Conservation (phyloP, 768 basidiomycete species). For the Suillus subluteus region DNA sequence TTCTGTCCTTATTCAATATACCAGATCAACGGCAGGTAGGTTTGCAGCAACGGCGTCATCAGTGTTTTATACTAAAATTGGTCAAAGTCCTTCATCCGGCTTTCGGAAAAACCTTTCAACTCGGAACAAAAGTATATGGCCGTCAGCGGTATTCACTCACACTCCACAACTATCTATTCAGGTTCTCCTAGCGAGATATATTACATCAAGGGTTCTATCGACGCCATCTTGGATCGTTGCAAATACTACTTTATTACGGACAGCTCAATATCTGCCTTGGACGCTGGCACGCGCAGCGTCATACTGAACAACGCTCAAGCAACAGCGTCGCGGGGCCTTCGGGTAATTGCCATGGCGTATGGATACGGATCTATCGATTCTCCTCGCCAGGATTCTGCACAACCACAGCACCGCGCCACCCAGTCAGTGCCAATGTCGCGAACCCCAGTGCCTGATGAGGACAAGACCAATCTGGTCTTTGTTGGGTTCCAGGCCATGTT, state of each 20-base stretch:
- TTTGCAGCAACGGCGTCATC: slow-evolving; percentile 4
- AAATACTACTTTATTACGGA: slow-evolving; percentile 89
- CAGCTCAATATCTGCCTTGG: slow-evolving; percentile 83
- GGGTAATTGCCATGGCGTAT: slow-evolving; percentile 92
- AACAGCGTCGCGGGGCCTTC: slow-evolving; percentile 75
- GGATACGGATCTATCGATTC: slow-evolving; percentile 66
- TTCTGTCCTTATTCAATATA: slow-evolving; percentile 66
- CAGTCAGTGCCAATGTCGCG: slow-evolving; percentile 29
- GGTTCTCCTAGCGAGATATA: slow-evolving; percentile 67
- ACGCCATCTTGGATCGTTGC: slow-evolving; percentile 84
- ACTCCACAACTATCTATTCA: slow-evolving; percentile 32
- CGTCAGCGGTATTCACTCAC: slow-evolving; percentile 70
- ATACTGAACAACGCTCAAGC: slow-evolving; percentile 73
- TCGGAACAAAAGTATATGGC: slow-evolving; percentile 96
- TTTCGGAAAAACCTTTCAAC: slow-evolving; percentile 86
- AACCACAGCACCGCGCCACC: slow-evolving; percentile 22
- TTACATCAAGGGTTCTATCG: slow-evolving; percentile 93
- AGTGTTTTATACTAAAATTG: slow-evolving; percentile 10
- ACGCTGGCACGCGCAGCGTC: slow-evolving; percentile 64
- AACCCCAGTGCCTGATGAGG: slow-evolving; percentile 39
- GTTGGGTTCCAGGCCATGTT: slow-evolving; percentile 94
- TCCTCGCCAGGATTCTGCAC: slow-evolving; percentile 24
- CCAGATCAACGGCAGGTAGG: slow-evolving; percentile 74
- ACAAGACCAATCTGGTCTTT: slow-evolving; percentile 71
- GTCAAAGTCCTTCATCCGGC: slow-evolving; percentile 63